A percentile compares a stretch with the other conserved stretches of the same genome.
Conservation (phyloP, 257 asterid species). For the Solanum virginianum region DNA sequence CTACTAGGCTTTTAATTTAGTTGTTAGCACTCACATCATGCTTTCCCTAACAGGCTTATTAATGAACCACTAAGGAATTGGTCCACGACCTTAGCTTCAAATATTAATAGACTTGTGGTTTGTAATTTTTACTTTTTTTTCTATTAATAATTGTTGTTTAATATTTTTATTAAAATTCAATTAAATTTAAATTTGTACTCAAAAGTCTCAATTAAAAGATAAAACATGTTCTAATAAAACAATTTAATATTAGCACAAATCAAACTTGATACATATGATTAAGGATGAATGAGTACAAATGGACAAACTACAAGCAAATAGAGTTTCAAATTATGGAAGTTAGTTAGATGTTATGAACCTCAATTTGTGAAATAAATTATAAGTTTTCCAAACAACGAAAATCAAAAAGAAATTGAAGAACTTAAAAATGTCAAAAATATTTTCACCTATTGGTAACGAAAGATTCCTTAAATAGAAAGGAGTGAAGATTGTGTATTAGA, state of each 20-base stretch:
- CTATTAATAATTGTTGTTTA: too few species aligned
- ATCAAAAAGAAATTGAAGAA: neutral
- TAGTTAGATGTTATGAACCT: neutral
- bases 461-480: neutral
- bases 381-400: neutral
- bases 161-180: neutral
- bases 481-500: too few species aligned
- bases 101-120: neutral
- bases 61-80: neutral
- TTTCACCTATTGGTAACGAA: neutral
- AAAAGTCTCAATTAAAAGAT: neutral
- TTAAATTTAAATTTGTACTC: rapidly evolving
- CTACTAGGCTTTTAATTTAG: neutral
- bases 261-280: too few species aligned
- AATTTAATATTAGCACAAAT: neutral
- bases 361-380: neutral
- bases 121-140: neutral
- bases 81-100: neutral
- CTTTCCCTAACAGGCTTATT: neutral
- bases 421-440: too few species aligned
- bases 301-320: neutral
- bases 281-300: neutral
- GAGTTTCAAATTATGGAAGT: neutral
- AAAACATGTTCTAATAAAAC: rapidly evolving
- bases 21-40: neutral